These are phyloP conservation scores for Purshia tridentata DNA, from an alignment of 306 rosid species.

Conservation along the genomic window DNA sequence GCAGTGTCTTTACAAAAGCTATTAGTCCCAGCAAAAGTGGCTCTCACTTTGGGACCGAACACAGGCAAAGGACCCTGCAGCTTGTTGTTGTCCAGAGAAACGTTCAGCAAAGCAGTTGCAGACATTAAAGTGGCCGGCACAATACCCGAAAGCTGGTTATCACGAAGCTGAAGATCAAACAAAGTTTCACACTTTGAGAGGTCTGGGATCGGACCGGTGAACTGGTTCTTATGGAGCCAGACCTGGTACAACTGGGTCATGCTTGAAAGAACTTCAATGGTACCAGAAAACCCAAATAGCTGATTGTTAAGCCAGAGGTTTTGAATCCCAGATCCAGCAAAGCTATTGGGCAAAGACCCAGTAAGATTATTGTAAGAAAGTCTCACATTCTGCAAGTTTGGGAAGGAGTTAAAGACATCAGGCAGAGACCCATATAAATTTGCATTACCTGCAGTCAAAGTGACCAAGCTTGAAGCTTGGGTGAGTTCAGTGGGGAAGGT, in stretches of 20 bases:
- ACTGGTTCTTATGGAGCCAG: slow-evolving; percentile 74
- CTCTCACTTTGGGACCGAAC: slow-evolving; percentile 37
- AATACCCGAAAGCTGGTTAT: slow-evolving; percentile 57
- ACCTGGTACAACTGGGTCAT: slow-evolving; percentile 60
- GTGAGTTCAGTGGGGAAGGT: slow-evolving; percentile 47
- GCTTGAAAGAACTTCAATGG: slow-evolving; percentile 44
- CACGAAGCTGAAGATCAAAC: slow-evolving; percentile 74
- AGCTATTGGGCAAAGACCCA: slow-evolving; percentile 55
- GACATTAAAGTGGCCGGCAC: slow-evolving; percentile 49
- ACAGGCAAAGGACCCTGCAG: slow-evolving; percentile 65
- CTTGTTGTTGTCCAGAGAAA: slow-evolving; percentile 54
- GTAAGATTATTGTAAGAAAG: slow-evolving; percentile 79
- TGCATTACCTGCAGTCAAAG: slow-evolving; percentile 38
- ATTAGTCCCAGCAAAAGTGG: slow-evolving; percentile 41
- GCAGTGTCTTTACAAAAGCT: slow-evolving; percentile 38
- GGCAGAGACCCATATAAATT: slow-evolving; percentile 54
- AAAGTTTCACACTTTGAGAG: slow-evolving; percentile 43
- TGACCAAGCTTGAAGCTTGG: slow-evolving; percentile 36
- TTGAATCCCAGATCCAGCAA: slow-evolving; percentile 46
- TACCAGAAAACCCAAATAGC: slow-evolving; percentile 53
- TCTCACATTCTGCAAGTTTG: slow-evolving; percentile 41
- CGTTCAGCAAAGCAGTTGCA: slow-evolving; percentile 38
- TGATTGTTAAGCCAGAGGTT: slow-evolving; percentile 83
- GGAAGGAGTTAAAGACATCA: slow-evolving; percentile 47
- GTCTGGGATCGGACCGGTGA: slow-evolving; percentile 67